Evolutionary conservation across 805 yeast species (phyloP), one percentile per base, ranked within the genome.

Genomic region (Saccharomyces mikatae): DNA sequence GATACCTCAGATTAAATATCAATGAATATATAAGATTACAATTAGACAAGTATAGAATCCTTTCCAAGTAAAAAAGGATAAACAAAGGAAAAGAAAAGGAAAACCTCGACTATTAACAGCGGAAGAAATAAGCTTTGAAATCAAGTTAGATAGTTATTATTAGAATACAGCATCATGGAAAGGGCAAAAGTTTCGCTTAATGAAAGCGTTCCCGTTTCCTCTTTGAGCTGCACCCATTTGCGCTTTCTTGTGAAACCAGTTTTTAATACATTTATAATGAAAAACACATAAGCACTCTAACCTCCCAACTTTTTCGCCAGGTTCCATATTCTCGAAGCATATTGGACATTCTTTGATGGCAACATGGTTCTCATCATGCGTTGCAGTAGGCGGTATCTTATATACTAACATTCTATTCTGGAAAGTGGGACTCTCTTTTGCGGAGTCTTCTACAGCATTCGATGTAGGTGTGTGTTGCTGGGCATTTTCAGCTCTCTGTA

Each of bases 261-360:
- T 84, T 67, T 86, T 83, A 59, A 94, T 94, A 71, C 99, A 94
- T 58, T 80, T 75, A 67, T 90, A 90, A 65, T 94, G 99, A 69
- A 89, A 94, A 36, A 91, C 89, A 67, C 99, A 94, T 13, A 94
- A 76, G 68, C 99, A 94, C 69, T 92, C 98, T 55, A 94, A 71
- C 46, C 99, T 74, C 0, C 96, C 98, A 17, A 94, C 92, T 63
- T 85, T 86, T 53, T 90, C 94, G 1, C 96, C 96, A 0, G 91
- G 88, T 49, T 73, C 71, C 67, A 91, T 81, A 21, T 88, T 96
- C 67, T 94, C 99, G 58, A 92, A 81, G 65, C 99, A 94, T 26
- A 94, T 92, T 14, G 89, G 92, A 68, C 99, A 94, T 68, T 94
- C 98, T 50, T 81, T 81, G 32, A 76, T 83, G 17, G 74, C 75